phyloP scores from a whole-genome alignment of 805 yeast genomes.

The Metschnikowia chrysomelidarum region DNA sequence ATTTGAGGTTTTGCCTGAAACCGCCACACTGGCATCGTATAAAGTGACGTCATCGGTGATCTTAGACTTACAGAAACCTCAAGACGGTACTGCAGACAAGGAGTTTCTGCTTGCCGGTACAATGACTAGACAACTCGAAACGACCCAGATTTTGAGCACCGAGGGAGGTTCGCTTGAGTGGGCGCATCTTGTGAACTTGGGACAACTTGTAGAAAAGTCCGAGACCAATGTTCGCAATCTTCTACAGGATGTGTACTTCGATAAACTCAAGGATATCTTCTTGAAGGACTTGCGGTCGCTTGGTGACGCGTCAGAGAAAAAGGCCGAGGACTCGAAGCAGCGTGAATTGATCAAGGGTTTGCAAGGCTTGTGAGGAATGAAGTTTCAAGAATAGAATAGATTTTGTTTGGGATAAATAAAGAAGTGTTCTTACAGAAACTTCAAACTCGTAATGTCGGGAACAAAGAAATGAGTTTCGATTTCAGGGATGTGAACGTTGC shows the following conservation, averaged over 20 bases:
- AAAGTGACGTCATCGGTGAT: constrained; percentile 86
- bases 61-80: constrained; percentile 51
- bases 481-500: no score
- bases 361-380: constrained; percentile 26
- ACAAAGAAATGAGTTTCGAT: no score
- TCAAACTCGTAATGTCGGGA: no score
- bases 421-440: no score
- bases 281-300: constrained; percentile 42
- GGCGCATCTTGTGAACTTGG: constrained; percentile 83
- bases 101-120: constrained; percentile 67
- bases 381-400: no score
- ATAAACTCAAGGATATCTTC: constrained; percentile 86
- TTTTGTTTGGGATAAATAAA: no score
- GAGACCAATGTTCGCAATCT: constrained; percentile 84
- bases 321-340: constrained; percentile 32
- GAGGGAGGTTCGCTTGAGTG: constrained; percentile 43
- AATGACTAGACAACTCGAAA: constrained; percentile 79
- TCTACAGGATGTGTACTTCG: constrained; percentile 92
- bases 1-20: constrained; percentile 60
- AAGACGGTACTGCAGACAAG: constrained; percentile 9
- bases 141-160: constrained; percentile 41
- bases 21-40: constrained; percentile 45
- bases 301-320: constrained; percentile 33
- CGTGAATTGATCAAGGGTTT: constrained; percentile 39
- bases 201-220: constrained; percentile 80